Percentiles rank a stretch among this genome's conserved stretches.
Evolutionary conservation across 129 eudicot species (phyloP).

Genomic region (Flaveria trinervia): DNA sequence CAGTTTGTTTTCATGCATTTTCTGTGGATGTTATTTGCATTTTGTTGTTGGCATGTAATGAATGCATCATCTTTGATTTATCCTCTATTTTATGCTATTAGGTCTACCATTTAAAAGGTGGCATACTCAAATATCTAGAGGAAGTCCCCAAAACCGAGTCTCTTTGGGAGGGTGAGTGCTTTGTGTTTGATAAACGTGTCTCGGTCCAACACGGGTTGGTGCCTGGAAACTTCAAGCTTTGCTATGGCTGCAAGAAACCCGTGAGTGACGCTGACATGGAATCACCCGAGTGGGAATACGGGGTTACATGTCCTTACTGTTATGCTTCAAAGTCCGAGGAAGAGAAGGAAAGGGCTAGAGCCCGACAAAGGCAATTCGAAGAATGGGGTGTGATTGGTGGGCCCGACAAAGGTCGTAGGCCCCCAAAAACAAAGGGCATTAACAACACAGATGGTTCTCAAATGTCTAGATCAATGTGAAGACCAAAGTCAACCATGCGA

Average conservation of each 20-base stretch:
- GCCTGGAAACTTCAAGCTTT: conserved; percentile 83
- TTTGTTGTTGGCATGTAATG: too few relatives aligned
- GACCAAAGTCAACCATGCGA: conserved; percentile 14
- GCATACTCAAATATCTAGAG: conserved; percentile 84
- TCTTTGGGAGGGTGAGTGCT: conserved; percentile 97
- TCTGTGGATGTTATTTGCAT: background rate
- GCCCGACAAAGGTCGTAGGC: conserved; percentile 86
- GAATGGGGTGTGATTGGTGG: conserved; percentile 91
- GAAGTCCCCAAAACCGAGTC: conserved; percentile 75
- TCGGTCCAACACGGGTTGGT: conserved; percentile 87
- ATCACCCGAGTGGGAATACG: conserved; percentile 76
- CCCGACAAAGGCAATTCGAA: conserved; percentile 87
- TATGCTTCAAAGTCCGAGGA: conserved; percentile 76
- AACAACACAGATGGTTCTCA: conserved; percentile 27
- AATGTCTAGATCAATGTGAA: conserved; percentile 41
- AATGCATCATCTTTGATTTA: background rate
- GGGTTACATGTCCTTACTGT: conserved; percentile 82
- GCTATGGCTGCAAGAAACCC: conserved; percentile 93
- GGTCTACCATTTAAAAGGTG: conserved; percentile 93
- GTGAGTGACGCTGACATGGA: conserved; percentile 91
- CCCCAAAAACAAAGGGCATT: conserved; percentile 35
- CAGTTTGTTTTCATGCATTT: background rate
- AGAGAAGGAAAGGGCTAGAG: conserved; percentile 92
- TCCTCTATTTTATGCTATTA: conserved; percentile 22
- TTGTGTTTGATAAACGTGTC: conserved; percentile 94